Percentiles rank a stretch among this genome's conserved stretches.
Conservation (phyloP, 768 basidiomycete species). For the Leccinum rimulosum region DNA sequence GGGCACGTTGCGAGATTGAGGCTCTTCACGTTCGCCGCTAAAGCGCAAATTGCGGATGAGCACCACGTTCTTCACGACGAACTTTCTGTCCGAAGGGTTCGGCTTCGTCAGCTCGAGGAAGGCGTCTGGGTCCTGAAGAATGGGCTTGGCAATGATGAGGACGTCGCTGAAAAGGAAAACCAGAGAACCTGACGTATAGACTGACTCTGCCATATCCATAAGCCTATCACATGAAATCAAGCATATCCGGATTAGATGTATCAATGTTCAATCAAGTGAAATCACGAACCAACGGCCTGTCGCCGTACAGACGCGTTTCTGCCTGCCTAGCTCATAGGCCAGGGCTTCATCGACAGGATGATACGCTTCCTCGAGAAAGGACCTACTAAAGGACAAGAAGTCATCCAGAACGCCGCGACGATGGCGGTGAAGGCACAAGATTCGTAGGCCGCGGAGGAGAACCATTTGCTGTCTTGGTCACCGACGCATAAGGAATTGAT, state of each 20-base stretch:
- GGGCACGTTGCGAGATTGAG: conserved; percentile 44
- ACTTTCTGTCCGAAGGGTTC: conserved; percentile 64
- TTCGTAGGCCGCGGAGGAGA: conserved; percentile 23
- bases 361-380: no score
- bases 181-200: no score
- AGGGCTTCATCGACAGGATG: no score
- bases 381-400: no score
- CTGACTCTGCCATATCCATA: no score
- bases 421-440: conserved; percentile 54
- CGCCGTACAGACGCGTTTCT: no score
- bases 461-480: conserved; percentile 23
- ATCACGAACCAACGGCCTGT: no score
- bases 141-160: conserved; percentile 89
- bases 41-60: conserved; percentile 69
- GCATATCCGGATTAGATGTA: no score
- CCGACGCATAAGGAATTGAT: conserved; percentile 42
- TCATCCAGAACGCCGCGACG: no score
- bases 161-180: conserved; percentile 98
- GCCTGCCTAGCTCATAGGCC: no score
- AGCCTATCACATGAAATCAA: no score
- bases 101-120: conserved; percentile 58
- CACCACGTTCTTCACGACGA: conserved; percentile 87
- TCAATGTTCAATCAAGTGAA: no score
- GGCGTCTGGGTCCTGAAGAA: conserved; percentile 65
- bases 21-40: conserved; percentile 64